Evolutionary conservation across 306 rosid genomes (phyloP).

Genomic region (Cicer chorassanicum): DNA sequence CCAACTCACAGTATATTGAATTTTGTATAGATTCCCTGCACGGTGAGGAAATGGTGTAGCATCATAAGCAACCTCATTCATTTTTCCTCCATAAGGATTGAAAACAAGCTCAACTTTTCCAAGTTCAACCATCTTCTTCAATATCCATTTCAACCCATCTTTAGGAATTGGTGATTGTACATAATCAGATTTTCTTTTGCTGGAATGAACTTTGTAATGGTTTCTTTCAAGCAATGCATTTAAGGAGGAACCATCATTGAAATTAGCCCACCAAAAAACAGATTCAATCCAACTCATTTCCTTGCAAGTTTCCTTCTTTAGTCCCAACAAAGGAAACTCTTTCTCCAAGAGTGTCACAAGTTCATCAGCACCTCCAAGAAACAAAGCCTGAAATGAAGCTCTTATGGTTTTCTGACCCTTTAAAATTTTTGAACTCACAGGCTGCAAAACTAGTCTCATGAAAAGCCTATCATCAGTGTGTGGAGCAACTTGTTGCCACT

Average conservation of each 20-base stretch:
- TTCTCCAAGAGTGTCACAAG: conserved; percentile 56
- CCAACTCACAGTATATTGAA: conserved; percentile 76
- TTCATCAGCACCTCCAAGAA: conserved; percentile 59
- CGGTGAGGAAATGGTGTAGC: conserved; percentile 80
- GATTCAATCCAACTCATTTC: conserved; percentile 77
- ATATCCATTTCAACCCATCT: conserved; percentile 57
- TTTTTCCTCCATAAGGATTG: conserved; percentile 87
- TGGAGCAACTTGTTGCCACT: conserved; percentile 68
- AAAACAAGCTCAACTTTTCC: conserved; percentile 66
- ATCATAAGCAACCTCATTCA: conserved; percentile 54
- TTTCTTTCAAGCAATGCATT: conserved; percentile 58
- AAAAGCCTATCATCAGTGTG: conserved; percentile 56
- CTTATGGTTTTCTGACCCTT: conserved; percentile 52
- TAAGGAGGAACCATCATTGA: conserved; percentile 40
- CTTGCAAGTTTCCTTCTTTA: conserved; percentile 53
- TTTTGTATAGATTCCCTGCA: conserved; percentile 64
- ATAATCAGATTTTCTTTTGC: conserved; percentile 69
- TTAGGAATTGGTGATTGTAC: conserved; percentile 61
- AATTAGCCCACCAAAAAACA: conserved; percentile 62
- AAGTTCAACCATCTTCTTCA: conserved; percentile 57
- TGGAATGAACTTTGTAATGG: conserved; percentile 45
- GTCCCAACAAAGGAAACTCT: conserved; percentile 62
- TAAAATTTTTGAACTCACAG: conserved; percentile 47
- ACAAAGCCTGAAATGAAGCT: conserved; percentile 50
- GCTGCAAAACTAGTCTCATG: conserved; percentile 62